Conservation (phyloP, 805 yeast species). For the Maudiozyma saulgeensis region DNA sequence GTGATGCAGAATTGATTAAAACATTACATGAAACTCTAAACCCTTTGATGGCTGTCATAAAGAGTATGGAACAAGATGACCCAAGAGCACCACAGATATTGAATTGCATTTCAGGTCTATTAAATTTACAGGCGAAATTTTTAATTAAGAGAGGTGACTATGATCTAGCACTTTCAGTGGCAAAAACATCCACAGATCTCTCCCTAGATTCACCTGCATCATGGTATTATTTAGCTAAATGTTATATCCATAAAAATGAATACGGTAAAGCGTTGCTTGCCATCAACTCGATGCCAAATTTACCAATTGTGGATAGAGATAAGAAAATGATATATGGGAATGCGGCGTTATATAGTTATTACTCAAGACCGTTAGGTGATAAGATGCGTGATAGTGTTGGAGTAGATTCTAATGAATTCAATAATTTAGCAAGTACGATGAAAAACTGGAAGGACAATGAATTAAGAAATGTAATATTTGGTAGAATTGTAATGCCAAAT, state of each 20-base stretch:
- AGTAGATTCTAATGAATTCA: slow-evolving; percentile 17
- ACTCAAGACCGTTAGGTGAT: slow-evolving; percentile 20
- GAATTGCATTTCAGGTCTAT: slow-evolving; percentile 19
- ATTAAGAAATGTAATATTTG: slow-evolving; percentile 18
- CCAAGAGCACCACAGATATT: slow-evolving; percentile 15
- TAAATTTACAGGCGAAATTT: slow-evolving; percentile 23
- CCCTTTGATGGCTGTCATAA: slow-evolving; percentile 13
- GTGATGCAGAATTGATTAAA: slow-evolving; percentile 18
- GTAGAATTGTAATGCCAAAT: slow-evolving; percentile 26
- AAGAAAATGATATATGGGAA: slow-evolving; percentile 15
- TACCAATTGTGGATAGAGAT: slow-evolving; percentile 16
- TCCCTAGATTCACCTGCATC: slow-evolving; percentile 26
- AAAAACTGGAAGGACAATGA: slow-evolving; percentile 20
- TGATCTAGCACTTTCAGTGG: slow-evolving; percentile 18
- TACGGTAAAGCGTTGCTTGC: slow-evolving; percentile 21
- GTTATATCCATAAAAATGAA: slow-evolving; percentile 18
- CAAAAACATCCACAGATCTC: slow-evolving; percentile 19
- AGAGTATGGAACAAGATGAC: slow-evolving; percentile 12
- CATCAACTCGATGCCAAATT: slow-evolving; percentile 26
- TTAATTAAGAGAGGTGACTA: slow-evolving; percentile 18
- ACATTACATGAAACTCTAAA: slow-evolving; percentile 13
- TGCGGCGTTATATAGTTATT: slow-evolving; percentile 13
- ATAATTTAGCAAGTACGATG: slow-evolving; percentile 16
- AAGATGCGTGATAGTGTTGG: slow-evolving; percentile 3
- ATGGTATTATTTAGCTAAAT: slow-evolving; percentile 23